A percentile compares a stretch with the other conserved stretches of the same genome.
Conservation (phyloP, 495 filamentous ascomycete species). For the Trichoderma virens region DNA sequence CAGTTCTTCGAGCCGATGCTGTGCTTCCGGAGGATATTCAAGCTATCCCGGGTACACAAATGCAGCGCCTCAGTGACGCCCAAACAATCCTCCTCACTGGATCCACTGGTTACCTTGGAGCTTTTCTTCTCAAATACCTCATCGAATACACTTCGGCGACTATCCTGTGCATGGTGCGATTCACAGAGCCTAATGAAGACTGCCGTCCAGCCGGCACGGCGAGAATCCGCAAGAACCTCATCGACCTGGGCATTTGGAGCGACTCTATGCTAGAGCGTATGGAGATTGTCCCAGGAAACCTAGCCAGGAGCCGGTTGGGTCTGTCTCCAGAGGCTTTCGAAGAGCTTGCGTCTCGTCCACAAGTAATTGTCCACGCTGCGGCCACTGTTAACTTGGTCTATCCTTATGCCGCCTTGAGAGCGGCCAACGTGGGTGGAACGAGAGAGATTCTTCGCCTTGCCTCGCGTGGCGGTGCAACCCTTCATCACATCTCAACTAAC, state of each 20-base stretch:
- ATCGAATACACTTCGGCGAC: constrained; percentile 47
- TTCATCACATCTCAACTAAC: constrained; percentile 66
- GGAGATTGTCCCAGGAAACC: constrained; percentile 56
- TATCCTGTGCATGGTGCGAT: constrained; percentile 61
- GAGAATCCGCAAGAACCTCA: constrained; percentile 52
- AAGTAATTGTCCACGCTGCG: constrained; percentile 58
- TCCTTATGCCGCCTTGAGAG: constrained; percentile 54
- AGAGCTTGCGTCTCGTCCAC: constrained; percentile 45
- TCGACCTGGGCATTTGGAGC: constrained; percentile 57
- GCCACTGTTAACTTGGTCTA: constrained; percentile 63
- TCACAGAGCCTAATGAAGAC: constrained; percentile 47
- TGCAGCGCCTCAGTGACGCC: constrained; percentile 47
- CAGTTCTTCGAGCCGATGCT: constrained; percentile 50
- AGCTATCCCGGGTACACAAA: constrained; percentile 30
- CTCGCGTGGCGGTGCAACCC: constrained; percentile 49
- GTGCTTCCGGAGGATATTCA: constrained; percentile 51
- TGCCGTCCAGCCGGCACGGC: constrained; percentile 48
- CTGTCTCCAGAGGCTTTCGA: constrained; percentile 48
- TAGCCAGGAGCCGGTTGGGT: constrained; percentile 51
- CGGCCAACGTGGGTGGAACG: constrained; percentile 53
- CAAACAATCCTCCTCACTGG: constrained; percentile 42
- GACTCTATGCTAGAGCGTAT: constrained; percentile 63
- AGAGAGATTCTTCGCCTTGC: constrained; percentile 58
- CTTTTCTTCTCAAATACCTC: constrained; percentile 31
- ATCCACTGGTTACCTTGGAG: constrained; percentile 34